Evolutionary conservation across 192 early-diverging fungal genomes (phyloP), one percentile per base, ranked within the genome.

Genomic region (Coemansia sp.): DNA sequence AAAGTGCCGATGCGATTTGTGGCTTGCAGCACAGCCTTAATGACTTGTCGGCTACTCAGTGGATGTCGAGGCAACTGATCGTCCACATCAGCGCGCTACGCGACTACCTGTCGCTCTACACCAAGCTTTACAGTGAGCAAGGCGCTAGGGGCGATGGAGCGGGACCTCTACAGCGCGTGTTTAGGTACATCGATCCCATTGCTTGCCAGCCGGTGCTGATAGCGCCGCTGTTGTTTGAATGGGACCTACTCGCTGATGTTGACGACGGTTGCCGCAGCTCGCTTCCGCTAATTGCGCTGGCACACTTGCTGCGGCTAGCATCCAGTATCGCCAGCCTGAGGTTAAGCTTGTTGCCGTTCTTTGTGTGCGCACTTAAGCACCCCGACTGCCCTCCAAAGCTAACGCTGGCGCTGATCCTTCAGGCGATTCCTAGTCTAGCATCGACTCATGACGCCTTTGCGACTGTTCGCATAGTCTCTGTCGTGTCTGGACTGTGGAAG

Each of bases 141-240:
- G 13, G 2, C 11, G 56, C 14, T 28, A 26, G 59, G 13, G 41
- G 48, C 23, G 6, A 14, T 12, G 6, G 35, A 18, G 3, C 21
- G 18, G 31, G 42, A 3, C 56, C 57, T 2, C 20, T 64, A 9
- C 21, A 61, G 31, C 48, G 43, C 36, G 36, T 28, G 13, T 33
- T 57, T 21, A 36, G 23, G 36, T 12, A 18, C 9, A 31, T 74
- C 38, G 57, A 60, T 14, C 7, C 38, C 18, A 33, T 74, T 9
- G 18, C 45, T n/a, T 38, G 59, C 1, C 65, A 57, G 41, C 56
- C 66, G 2, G 35, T 66, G 42, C 52, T 76, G 12, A 11, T 76
- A 1, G 73, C 73, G 21, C 73, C 73, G 31, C 47, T 76, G 20
- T 14, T 76, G 21, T 65, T 66, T 41, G 63, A 43, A 21, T 62